Base-by-base conservation (phyloP, 164 flowering plant genomes). In the Tinospora cordifolia region DNA sequence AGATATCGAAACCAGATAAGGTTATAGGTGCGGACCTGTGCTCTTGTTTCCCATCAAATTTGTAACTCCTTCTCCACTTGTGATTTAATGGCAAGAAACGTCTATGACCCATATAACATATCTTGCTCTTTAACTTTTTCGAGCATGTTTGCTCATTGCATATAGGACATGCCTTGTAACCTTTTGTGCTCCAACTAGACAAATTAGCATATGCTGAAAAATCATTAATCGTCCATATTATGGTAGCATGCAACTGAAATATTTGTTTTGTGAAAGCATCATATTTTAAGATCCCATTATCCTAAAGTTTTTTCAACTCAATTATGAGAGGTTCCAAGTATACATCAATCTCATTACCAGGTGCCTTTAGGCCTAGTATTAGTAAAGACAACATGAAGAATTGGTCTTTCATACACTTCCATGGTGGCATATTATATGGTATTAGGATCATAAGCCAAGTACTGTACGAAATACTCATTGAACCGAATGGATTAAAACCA, bases 401-500 rank as follows among this genome's bases (percentile, higher is more conserved):
- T 63, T 40, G n/a, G n/a, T 30, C 39, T 30, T 63, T 63, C 44
- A 63, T 15, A 25, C 36, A 36, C 44, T 9, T 63, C 44, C 66
- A 63, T 9, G 66, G 66, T n/a, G n/a, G 38, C 66, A 63, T 9
- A 19, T 63, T 63, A 30, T 63, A 63, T 12, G 39, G 66, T 8
- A 63, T 25, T 6, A 63, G 36, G 15, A 63, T 15, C 12, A 63
- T 41, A 17, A 1, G 57, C n/a, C 66, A 63, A 12, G 17, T 63
- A 38, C 66, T 63, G 44, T 63, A 63, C 8, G 44, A 3, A 6
- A 34, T 63, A 19, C 66, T 63, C 68, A 65, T 65, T 0, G 19
- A 36, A n/a, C 68, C 51, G 17, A 65, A 39, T 58, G 62, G 62
- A 58, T 58, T 58, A 30, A 30, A 30, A 1, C 36, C 36, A 30